Evolutionary conservation across 176 grass and related monocot genomes (phyloP), one percentile per base, ranked within the genome.

Genomic region (sorghum (Sorghum bicolor)): DNA sequence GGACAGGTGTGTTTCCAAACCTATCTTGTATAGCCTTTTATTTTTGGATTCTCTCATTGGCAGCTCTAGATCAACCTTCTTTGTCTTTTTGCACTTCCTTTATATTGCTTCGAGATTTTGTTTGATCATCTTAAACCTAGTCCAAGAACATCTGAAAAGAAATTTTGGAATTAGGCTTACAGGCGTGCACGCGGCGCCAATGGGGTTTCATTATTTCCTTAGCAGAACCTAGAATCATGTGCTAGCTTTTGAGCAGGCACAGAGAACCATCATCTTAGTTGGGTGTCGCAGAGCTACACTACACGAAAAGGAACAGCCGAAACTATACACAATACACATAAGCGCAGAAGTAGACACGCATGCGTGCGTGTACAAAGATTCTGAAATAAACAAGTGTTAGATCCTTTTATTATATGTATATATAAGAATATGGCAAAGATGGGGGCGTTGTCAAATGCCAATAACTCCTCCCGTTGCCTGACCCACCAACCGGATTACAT

Each of bases 231-330:
- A 77, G 77, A 78, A 78, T 77, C 41, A 44, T 86, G 66, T 55
- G 79, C 36, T 37, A 19, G 79, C 79, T 78, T 86, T 90, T 86
- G 52, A 78, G 70, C 12, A 39, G 47, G 82, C 87, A 79, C 30
- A 44, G 8, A 60, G 69, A 16, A 50, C 39, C 67, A 65, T 81
- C 52, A 77, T 77, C 78, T 57, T 73, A 61, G 88, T 66, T 79
- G 62, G 58, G 65, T 76, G 72, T 77, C 40, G 40, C 57, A 76
- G 74, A 25, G 40, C 67, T 64, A 31, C 78, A 64, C 67, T 61
- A 47, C 67, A 83, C 45, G 48, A 48, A 79, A 74, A 86, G 63
- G 80, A 65, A 69, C 39, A 17, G 31, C 24, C 15, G 39, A 66
- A 83, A 78, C 44, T 37, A 60, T 39, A 77, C 8, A 83, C 17